These are phyloP conservation scores for Ballota nigra DNA, from an alignment of 257 asterid genomes.

Conservation along the genomic window DNA sequence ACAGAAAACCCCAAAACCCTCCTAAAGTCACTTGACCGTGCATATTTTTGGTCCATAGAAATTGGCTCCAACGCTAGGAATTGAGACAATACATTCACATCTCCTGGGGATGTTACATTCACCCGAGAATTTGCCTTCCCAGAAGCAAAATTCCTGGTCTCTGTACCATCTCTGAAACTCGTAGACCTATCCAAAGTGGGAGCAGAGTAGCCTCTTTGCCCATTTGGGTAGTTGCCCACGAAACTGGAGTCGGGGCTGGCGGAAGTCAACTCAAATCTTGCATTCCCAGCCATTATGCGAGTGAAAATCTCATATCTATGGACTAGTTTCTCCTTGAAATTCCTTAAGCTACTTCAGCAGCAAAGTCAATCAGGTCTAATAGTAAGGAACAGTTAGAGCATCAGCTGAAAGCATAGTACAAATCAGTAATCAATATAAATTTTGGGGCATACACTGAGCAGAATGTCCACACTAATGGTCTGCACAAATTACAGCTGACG, in stretches of 20 bases:
- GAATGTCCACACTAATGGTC: neutral
- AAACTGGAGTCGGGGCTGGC: conserved; percentile 71
- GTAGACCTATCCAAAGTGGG: conserved; percentile 69
- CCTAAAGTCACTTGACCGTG: conserved; percentile 58
- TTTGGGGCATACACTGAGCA: neutral
- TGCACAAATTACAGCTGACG: conserved; percentile 7
- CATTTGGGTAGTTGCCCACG: conserved; percentile 64
- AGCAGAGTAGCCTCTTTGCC: conserved; percentile 68
- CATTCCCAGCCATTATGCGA: conserved; percentile 77
- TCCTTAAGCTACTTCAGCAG: conserved; percentile 24
- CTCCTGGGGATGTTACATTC: conserved; percentile 52
- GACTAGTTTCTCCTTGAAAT: conserved; percentile 21
- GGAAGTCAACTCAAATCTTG: conserved; percentile 69
- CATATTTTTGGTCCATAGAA: conserved; percentile 37
- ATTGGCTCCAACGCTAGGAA: conserved; percentile 71
- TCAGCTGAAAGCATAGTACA: conserved; percentile 12
- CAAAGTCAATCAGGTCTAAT: conserved; percentile 28
- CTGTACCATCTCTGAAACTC: conserved; percentile 80
- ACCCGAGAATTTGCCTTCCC: conserved; percentile 75
- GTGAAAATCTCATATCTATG: conserved; percentile 36
- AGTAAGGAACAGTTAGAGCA: conserved; percentile 17
- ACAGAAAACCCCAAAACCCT: conserved; percentile 59
- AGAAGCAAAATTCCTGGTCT: conserved; percentile 52
- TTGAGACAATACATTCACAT: conserved; percentile 55
- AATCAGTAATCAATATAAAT: neutral